Base-by-base conservation (phyloP, 2,329 filamentous ascomycete species). In the Pestalotiopsis sp. region DNA sequence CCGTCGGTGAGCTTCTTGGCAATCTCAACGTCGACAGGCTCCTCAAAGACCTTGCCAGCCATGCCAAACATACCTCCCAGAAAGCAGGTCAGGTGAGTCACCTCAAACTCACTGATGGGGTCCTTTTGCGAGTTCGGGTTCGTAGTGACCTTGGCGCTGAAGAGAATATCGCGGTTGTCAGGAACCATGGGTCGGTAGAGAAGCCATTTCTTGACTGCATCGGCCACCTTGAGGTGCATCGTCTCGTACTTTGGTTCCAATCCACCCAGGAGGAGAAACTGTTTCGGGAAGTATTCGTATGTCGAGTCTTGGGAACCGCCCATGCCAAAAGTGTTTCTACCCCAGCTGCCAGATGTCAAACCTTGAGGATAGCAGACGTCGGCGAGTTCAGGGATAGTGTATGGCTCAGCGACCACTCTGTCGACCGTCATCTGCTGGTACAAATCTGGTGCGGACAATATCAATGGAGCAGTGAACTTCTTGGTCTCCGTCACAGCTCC, bases 241-340 rank as follows among this genome's bases (percentile, higher is more conserved):
- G 86, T 86, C 70, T 86, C 84, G 78, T 97, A 97, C 77, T 94
- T 92, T 38, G 86, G 81, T 71, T 91, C 89, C 1, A 90, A 84
- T 0, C 94, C 94, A 68, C 93, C 93, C 2, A 97, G 87, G 4
- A 97, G 86, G 13, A 96, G 81, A 75, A 91, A 92, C 82, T 95
- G 83, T 76, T 92, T 92, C 68, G 89, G 85, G 72, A 92, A 90
- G 75, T 92, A 92, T 70, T 92, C 90, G 72, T 92, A 92, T 0
- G 90, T 86, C n/a, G 90, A 92, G 75, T 92, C 90, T 75, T 92
- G 88, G 67, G 85, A 86, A 59, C 89, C 90, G 67, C 90, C 90
- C 85, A 92, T 87, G 68, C 88, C 83, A 74, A 86, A 89, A 69
- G 80, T 75, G 69, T 90, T 83, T 56, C 75, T 73, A 2, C 83